Evolutionary conservation across 768 basidiomycete genomes (phyloP).

Genomic region (Tricholoma saponaceum): DNA sequence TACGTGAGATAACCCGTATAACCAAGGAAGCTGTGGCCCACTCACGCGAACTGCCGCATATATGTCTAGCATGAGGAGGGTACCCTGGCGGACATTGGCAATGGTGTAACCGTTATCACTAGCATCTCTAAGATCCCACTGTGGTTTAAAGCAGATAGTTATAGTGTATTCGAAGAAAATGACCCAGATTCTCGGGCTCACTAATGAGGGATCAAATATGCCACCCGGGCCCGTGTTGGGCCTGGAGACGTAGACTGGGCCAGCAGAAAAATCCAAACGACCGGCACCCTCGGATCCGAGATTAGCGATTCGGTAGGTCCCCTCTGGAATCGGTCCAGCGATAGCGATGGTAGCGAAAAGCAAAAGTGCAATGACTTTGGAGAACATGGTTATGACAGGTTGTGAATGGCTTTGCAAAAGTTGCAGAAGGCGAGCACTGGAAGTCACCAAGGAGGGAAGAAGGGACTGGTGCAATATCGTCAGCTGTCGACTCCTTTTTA

Average conservation of each 20-base stretch:
- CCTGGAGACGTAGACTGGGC: background rate
- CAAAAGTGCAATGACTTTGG: too few relatives aligned
- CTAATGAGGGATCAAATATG: too few relatives aligned
- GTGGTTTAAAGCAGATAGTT: too few relatives aligned
- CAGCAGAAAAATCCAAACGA: background rate
- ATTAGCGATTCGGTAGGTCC: background rate
- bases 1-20: background rate
- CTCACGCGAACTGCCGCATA: background rate
- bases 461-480: too few relatives aligned
- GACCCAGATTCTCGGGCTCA: background rate
- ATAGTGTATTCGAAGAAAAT: too few relatives aligned
- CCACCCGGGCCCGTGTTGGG: background rate
- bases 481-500: too few relatives aligned
- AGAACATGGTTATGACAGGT: too few relatives aligned
- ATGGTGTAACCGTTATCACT: background rate
- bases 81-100: background rate
- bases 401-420: background rate
- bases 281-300: background rate
- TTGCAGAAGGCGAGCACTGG: too few relatives aligned
- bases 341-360: too few relatives aligned
- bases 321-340: background rate
- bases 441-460: too few relatives aligned
- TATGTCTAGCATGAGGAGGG: background rate
- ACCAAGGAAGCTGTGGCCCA: too few relatives aligned
- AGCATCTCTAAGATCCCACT: too few relatives aligned